Evolutionary conservation across 495 filamentous ascomycete genomes (phyloP), one percentile per base, ranked within the genome.

Genomic region (Niebla homalea): DNA sequence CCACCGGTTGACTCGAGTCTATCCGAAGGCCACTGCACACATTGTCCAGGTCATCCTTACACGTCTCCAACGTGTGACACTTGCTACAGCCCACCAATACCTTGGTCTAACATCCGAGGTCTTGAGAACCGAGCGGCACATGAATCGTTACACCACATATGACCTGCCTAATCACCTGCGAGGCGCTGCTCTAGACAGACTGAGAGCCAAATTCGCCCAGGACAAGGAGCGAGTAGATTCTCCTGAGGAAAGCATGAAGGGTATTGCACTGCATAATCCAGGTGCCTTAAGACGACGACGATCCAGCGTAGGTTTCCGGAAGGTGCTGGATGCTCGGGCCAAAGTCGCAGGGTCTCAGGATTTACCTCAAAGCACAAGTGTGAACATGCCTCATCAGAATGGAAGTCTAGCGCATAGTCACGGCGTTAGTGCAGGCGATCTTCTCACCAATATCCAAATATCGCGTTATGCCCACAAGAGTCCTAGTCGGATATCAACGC

Each of bases 41-140:
- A 96, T 98, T 53, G 87, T 98, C 2, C 90, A 97, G 51, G 92
- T 98, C 23, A 97, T 98, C 46, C 64, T 98, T 25, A 96, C 92
- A 2, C 75, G 92, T 50, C 81, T 98, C 29, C 92, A 98, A 60
- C 74, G 92, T 49, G 92, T 98, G 18, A 97, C 93, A 1, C 84
- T 98, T 38, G 81, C 87, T 0, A 96, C 93, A 2, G 93, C 85
- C 0, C 87, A 95, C 66, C 83, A 87, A 7, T 98, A 98, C 59
- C 79, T 98, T 15, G 92, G 92, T 1, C 65, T 98, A 35, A 94
- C 84, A 1, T 83, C 79, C 37, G 93, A 98, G 53, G 90, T 98
- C 0, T 68, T 97, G 19, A 80, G 85, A 3, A 95, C 88, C 18
- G 92, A 98, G 60, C 81, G 83, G 50, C 80, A 88, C 44, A 93